These are phyloP conservation scores for Naganishia vishniacii DNA, from an alignment of 768 basidiomycete genomes.

Conservation along the genomic window DNA sequence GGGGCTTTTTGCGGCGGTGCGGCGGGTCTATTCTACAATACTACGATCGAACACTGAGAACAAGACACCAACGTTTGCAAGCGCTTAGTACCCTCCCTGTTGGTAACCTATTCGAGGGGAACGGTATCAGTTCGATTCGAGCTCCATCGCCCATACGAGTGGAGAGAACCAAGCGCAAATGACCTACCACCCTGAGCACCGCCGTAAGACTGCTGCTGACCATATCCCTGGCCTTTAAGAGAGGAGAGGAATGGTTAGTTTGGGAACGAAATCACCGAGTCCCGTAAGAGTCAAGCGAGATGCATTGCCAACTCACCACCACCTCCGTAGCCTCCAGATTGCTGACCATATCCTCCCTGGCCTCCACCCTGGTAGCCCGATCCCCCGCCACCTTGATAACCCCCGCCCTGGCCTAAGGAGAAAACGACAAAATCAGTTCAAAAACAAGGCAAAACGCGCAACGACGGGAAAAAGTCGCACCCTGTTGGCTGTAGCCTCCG, in stretches of 20 bases:
- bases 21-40: neutral
- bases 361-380: neutral
- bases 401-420: constrained; percentile 14
- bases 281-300: too few relatives aligned
- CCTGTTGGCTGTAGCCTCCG: too few relatives aligned
- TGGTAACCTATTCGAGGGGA: neutral
- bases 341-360: neutral
- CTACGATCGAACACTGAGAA: neutral
- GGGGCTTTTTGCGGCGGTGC: too few relatives aligned
- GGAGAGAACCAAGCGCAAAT: neutral
- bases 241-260: too few relatives aligned
- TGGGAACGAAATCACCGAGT: too few relatives aligned
- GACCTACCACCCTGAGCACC: neutral
- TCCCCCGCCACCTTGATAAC: constrained; percentile 21
- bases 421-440: neutral
- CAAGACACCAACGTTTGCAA: neutral
- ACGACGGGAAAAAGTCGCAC: constrained; percentile 1
- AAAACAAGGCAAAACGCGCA: constrained; percentile 23
- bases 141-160: too few relatives aligned
- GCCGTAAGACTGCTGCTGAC: constrained; percentile 22
- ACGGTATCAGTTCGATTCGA: too few relatives aligned
- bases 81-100: constrained; percentile 13
- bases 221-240: constrained; percentile 10
- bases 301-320: too few relatives aligned
- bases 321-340: neutral